phyloP scores from a whole-genome alignment of 306 rosid genomes.

The Luffa acutangula region DNA sequence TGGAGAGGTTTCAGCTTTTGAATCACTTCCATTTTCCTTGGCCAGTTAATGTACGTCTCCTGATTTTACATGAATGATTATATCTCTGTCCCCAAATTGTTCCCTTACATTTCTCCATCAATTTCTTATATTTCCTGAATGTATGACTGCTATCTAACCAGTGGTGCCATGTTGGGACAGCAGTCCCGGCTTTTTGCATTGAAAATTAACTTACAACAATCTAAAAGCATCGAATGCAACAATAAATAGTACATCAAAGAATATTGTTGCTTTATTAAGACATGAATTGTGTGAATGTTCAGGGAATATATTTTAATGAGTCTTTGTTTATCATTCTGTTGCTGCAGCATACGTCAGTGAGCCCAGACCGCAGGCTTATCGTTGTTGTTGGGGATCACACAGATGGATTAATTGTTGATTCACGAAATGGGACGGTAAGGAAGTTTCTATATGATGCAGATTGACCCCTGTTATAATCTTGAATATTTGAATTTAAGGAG shows the following conservation, averaged over 20 bases:
- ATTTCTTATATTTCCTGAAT: neutral
- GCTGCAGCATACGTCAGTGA: constrained; percentile 23
- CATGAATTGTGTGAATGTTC: neutral
- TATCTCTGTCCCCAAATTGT: neutral
- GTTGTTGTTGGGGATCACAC: constrained; percentile 25
- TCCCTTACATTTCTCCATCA: neutral
- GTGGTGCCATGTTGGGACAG: neutral
- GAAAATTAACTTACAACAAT: neutral
- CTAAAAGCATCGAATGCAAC: neutral
- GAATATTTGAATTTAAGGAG: neutral
- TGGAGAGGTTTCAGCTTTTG: constrained; percentile 27
- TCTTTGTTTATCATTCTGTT: constrained; percentile 1
- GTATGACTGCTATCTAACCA: neutral
- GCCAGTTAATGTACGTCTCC: constrained; percentile 28
- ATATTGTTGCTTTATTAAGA: neutral
- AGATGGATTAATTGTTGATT: constrained; percentile 20
- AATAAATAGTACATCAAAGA: neutral
- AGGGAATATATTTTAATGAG: neutral
- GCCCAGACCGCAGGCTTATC: constrained; percentile 16
- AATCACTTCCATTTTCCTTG: constrained; percentile 26
- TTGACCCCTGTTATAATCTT: neutral
- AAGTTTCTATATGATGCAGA: neutral
- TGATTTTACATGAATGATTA: neutral
- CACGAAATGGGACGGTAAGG: constrained; percentile 21
- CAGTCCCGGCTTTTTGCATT: neutral